Evolutionary conservation across 164 flowering plant genomes (phyloP).

Genomic region (Vitis riparia): DNA sequence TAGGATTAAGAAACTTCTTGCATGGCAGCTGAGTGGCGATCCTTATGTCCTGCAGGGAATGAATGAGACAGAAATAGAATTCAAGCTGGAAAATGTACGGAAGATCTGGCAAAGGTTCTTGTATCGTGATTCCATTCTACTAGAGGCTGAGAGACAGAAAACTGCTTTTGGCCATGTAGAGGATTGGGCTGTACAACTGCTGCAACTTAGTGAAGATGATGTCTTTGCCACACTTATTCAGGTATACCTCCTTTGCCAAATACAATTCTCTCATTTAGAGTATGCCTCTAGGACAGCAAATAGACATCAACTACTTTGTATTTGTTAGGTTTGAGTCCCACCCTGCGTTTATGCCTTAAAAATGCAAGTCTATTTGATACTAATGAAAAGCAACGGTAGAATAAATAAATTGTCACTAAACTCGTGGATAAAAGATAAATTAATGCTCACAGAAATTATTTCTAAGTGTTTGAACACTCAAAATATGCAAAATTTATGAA

Average conservation of each 20-base stretch:
- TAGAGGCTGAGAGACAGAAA: conserved; percentile 88
- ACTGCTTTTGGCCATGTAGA: conserved; percentile 43
- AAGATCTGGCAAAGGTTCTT: conserved; percentile 88
- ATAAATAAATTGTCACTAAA: too few relatives aligned
- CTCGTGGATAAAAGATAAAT: too few relatives aligned
- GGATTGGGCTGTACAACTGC: conserved; percentile 75
- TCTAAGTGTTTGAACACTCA: too few relatives aligned
- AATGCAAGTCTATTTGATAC: too few relatives aligned
- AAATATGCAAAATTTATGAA: too few relatives aligned
- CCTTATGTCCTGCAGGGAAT: conserved; percentile 43
- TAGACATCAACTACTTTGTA: too few relatives aligned
- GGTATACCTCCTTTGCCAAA: conserved; percentile 37
- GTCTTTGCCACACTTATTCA: conserved; percentile 82
- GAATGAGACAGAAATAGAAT: conserved; percentile 73
- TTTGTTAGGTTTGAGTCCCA: too few relatives aligned
- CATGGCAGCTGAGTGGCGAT: neutral
- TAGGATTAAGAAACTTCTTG: neutral
- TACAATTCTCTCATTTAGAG: neutral
- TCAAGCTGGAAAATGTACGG: conserved; percentile 76
- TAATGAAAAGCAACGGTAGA: too few relatives aligned
- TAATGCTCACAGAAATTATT: too few relatives aligned
- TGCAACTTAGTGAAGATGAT: conserved; percentile 69
- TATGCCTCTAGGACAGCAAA: neutral
- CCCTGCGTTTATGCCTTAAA: too few relatives aligned
- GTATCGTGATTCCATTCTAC: conserved; percentile 80